These are phyloP conservation scores for Glaciozyma antarctica DNA, from an alignment of 768 basidiomycete species.

Conservation along the genomic window DNA sequence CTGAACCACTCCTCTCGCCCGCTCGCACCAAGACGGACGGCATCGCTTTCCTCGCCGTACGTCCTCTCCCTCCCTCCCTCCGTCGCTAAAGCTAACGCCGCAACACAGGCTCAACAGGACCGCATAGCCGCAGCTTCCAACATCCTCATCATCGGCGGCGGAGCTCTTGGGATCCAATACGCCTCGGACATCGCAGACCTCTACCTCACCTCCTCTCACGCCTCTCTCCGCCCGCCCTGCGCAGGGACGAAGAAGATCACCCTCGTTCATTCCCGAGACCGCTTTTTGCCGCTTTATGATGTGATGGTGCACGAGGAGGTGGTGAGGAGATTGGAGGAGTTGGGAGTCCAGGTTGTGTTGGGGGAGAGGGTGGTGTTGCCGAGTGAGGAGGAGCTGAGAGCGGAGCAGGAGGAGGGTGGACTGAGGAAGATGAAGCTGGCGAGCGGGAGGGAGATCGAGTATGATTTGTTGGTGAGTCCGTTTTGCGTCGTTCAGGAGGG, in stretches of 20 bases:
- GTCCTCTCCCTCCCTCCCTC: neutral
- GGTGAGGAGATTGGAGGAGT: slow-evolving; percentile 24
- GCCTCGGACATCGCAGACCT: slow-evolving; percentile 33
- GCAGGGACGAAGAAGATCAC: slow-evolving; percentile 31
- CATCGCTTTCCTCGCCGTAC: slow-evolving; percentile 25
- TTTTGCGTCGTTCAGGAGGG: neutral
- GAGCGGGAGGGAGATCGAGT: slow-evolving; percentile 12
- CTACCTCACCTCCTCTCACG: slow-evolving; percentile 26
- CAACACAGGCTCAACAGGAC: slow-evolving; percentile 13
- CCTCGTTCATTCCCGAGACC: slow-evolving; percentile 34
- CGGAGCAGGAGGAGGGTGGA: slow-evolving; percentile 10
- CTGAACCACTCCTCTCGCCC: slow-evolving; percentile 24
- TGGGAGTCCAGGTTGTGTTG: slow-evolving; percentile 33
- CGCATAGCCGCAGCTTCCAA: slow-evolving; percentile 16
- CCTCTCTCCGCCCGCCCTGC: neutral
- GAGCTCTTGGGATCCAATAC: slow-evolving; percentile 36
- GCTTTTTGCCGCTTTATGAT: slow-evolving; percentile 33
- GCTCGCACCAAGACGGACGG: slow-evolving; percentile 25
- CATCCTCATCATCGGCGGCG: slow-evolving; percentile 34
- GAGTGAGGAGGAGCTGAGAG: neutral
- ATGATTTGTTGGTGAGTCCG: slow-evolving; percentile 18
- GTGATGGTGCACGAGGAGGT: slow-evolving; percentile 31
- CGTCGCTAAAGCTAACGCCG: neutral
- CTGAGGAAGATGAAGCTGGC: slow-evolving; percentile 1
- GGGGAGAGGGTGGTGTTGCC: slow-evolving; percentile 31